phyloP scores from a whole-genome alignment of 805 yeast genomes.

The Kodamaea neixiangensis region DNA sequence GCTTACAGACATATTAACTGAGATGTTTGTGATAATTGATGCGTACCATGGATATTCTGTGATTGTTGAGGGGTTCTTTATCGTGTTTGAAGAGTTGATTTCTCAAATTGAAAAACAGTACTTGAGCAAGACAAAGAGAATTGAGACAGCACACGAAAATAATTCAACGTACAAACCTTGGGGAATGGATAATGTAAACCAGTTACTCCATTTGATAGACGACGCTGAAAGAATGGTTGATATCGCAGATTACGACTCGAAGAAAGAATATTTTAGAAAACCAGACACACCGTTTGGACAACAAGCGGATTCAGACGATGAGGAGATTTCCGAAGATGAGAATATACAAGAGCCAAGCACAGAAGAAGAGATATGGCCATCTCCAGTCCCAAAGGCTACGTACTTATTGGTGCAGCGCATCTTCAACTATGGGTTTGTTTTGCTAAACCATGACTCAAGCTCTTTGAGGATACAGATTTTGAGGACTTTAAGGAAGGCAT shows the following conservation, averaged over 20 bases:
- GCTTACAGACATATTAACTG: conserved; percentile 70
- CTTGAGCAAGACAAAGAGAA: conserved; percentile 18
- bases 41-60: conserved; percentile 78
- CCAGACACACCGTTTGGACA: conserved; percentile 39
- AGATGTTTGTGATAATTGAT: conserved; percentile 77
- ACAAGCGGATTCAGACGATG: conserved; percentile 34
- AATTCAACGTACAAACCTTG: conserved; percentile 49
- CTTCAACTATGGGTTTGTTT: conserved; percentile 66
- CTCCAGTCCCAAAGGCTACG: conserved; percentile 62
- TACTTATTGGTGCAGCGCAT: conserved; percentile 64
- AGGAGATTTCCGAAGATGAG: conserved; percentile 26
- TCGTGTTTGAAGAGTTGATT: conserved; percentile 64
- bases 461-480: conserved; percentile 59
- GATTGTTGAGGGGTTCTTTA: conserved; percentile 72
- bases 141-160: conserved; percentile 18
- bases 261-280: conserved; percentile 40
- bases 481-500: conserved; percentile 37
- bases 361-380: conserved; percentile 51
- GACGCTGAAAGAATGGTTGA: conserved; percentile 31
- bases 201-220: conserved; percentile 47
- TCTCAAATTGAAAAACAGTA: conserved; percentile 46
- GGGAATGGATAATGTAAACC: conserved; percentile 53
- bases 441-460: conserved; percentile 65
- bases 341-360: background rate
- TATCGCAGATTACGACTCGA: conserved; percentile 31